Evolutionary conservation across 2,329 filamentous ascomycete genomes (phyloP).

Genomic region (Xylariaceae sp.): DNA sequence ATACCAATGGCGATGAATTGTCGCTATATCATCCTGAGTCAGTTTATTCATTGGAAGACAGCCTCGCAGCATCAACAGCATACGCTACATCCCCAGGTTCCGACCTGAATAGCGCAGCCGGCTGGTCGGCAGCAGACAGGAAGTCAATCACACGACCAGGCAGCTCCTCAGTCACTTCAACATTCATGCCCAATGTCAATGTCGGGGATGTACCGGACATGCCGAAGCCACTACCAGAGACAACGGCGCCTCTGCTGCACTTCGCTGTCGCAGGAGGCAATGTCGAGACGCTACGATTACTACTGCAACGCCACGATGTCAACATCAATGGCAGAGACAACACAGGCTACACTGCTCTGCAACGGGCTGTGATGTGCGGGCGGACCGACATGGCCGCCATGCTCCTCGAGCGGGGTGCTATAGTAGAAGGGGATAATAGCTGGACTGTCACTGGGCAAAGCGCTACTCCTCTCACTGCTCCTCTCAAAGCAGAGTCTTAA

Average conservation of each 20-base stretch:
- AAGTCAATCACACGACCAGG: constrained; percentile 29
- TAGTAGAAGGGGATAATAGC: constrained; percentile 37
- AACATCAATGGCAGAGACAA: constrained; percentile 41
- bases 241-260: constrained; percentile 42
- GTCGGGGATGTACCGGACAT: constrained; percentile 18
- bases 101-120: constrained; percentile 35
- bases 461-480: too few species aligned
- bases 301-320: constrained; percentile 41
- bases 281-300: constrained; percentile 39
- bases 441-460: constrained; percentile 19
- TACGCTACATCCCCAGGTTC: constrained; percentile 40
- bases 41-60: constrained; percentile 37
- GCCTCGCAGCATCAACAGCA: constrained; percentile 34
- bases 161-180: constrained; percentile 36
- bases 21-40: constrained; percentile 39
- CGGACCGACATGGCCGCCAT: constrained; percentile 44
- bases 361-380: constrained; percentile 42
- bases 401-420: constrained; percentile 42
- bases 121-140: constrained; percentile 36
- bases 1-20: constrained; percentile 37
- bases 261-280: constrained; percentile 43
- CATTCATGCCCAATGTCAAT: constrained; percentile 21
- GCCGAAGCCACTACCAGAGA: constrained; percentile 39
- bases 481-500: constrained; percentile 16
- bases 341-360: constrained; percentile 43